A percentile compares a stretch with the other conserved stretches of the same genome.
Evolutionary conservation across 2,329 filamentous ascomycete species (phyloP).

Genomic region (Torrubiellomyces zombiae): DNA sequence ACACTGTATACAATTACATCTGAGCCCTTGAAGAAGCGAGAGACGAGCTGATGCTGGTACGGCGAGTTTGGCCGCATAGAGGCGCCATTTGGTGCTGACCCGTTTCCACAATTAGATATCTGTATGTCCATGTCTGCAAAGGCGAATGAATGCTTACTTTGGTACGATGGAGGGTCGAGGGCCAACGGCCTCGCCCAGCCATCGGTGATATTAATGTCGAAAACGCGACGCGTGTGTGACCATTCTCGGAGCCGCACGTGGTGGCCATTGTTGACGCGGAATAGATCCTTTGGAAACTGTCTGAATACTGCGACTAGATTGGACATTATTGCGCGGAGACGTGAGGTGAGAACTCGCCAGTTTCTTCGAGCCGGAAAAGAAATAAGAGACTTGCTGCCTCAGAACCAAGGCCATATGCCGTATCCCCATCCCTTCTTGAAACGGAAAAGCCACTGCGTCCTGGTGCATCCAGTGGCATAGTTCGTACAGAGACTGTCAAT

Average conservation of each 20-base stretch:
- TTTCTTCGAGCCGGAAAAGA: no score
- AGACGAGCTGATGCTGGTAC: conserved; percentile 7
- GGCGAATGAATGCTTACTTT: conserved; percentile 4
- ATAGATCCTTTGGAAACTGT: conserved; percentile 5
- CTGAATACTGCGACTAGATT: conserved; percentile 3
- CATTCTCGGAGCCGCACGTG: conserved; percentile 3
- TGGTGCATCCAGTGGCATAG: no score
- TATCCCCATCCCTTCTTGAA: no score
- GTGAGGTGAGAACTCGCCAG: no score
- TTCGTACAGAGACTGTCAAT: no score
- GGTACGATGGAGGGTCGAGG: conserved; percentile 2
- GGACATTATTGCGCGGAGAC: no score
- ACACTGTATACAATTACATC: conserved; percentile 6
- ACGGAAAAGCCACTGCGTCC: no score
- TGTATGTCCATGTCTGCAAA: background rate
- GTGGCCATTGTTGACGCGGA: conserved; percentile 5
- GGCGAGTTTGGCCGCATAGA: conserved; percentile 8
- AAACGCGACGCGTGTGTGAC: conserved; percentile 3
- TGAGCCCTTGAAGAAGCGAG: conserved; percentile 4
- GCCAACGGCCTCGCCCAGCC: conserved; percentile 4
- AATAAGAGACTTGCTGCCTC: no score
- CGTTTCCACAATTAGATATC: background rate
- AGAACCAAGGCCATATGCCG: no score
- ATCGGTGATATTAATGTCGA: conserved; percentile 1
- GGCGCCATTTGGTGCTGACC: conserved; percentile 8